These are phyloP conservation scores for Fusarium torreyae DNA, from an alignment of 2,329 filamentous ascomycete genomes.

Conservation along the genomic window DNA sequence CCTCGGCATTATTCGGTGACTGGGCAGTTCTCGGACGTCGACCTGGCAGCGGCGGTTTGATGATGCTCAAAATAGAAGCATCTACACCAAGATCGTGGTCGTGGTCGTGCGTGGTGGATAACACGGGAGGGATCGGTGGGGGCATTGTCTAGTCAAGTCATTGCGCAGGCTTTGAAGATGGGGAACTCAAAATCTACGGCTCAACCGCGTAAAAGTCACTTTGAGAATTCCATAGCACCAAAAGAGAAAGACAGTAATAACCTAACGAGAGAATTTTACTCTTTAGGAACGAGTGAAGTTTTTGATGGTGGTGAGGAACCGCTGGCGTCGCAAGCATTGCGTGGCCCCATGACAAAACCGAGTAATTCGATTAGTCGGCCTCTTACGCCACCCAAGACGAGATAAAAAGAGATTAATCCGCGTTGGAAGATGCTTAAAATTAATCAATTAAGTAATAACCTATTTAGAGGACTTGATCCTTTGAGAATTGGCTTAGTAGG, in stretches of 20 bases:
- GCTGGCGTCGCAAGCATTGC: constrained; percentile 55
- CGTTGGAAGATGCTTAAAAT: not conserved
- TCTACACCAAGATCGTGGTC: constrained; percentile 26
- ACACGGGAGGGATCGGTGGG: constrained; percentile 45
- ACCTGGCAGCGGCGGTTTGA: constrained; percentile 56
- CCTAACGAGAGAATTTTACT: not conserved
- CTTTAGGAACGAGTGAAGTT: constrained; percentile 21
- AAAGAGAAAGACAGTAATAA: not conserved
- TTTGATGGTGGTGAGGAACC: constrained; percentile 27
- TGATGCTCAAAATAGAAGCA: constrained; percentile 44
- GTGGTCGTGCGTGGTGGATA: constrained; percentile 43
- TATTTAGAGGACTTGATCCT: not conserved
- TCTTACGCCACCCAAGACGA: constrained; percentile 41
- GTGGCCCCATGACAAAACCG: constrained; percentile 52
- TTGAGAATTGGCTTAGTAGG: not conserved
- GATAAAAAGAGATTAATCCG: not conserved
- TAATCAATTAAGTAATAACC: not conserved
- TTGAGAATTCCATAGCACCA: not conserved
- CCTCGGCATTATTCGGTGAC: constrained; percentile 51
- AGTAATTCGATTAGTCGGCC: constrained; percentile 45
- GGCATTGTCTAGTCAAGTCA: constrained; percentile 49
- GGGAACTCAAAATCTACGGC: constrained; percentile 7
- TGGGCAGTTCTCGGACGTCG: constrained; percentile 51
- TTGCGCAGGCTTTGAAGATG: constrained; percentile 28
- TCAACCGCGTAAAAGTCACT: constrained; percentile 27